These are phyloP conservation scores for Funneliformis geosporum DNA, from an alignment of 192 early-diverging fungal species.

Conservation along the genomic window DNA sequence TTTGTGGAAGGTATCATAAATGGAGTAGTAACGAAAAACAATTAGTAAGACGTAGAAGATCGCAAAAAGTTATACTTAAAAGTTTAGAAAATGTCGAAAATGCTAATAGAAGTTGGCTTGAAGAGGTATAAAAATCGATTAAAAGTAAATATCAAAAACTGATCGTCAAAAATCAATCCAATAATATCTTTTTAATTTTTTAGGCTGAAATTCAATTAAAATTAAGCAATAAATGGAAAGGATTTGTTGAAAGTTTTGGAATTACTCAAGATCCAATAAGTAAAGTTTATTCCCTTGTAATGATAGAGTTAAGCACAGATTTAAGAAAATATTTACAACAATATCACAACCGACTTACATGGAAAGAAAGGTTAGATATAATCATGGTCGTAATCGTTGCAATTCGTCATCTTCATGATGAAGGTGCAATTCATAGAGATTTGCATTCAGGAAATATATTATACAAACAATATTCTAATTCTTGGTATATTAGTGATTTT, in stretches of 20 bases:
- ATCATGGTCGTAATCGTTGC: no score
- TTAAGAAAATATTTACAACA: background rate
- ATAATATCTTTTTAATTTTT: background rate
- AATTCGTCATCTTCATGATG: no score
- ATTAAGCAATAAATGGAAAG: background rate
- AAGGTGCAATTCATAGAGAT: no score
- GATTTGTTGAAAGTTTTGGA: conserved; percentile 2
- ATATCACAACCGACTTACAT: background rate
- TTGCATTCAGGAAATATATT: no score
- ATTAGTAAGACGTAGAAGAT: background rate
- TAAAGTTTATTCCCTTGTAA: background rate
- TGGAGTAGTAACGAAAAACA: background rate
- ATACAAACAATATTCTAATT: no score
- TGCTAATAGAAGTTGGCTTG: background rate
- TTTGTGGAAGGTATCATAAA: background rate
- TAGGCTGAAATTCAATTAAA: background rate
- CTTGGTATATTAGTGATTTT: no score
- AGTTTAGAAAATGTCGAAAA: background rate
- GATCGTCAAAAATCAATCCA: background rate
- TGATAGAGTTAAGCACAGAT: background rate
- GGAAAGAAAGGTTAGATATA: background rate
- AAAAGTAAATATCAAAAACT: background rate
- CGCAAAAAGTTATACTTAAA: background rate
- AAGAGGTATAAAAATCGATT: background rate
- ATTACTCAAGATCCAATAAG: background rate